Evolutionary conservation across 441 rosid species (phyloP).

Genomic region (Raphanus hybrid): DNA sequence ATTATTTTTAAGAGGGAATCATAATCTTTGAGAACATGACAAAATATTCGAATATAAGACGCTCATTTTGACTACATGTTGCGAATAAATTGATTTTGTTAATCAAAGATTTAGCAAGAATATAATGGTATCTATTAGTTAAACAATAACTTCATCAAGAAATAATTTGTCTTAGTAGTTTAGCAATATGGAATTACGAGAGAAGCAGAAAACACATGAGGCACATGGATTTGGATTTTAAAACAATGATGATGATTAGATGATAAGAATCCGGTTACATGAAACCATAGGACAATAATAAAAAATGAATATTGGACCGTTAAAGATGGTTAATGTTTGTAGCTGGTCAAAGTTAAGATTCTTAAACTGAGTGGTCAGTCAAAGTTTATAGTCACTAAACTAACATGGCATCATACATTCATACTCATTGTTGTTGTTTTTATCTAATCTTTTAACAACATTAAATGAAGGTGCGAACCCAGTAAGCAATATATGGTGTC

Average conservation of each 20-base stretch:
- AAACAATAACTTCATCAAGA: slow-evolving; percentile 20
- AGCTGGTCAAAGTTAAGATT: slow-evolving; percentile 36
- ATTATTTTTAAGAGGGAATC: slow-evolving; percentile 24
- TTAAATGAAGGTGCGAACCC: neutral
- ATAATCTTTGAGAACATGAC: slow-evolving; percentile 43
- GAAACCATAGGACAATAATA: slow-evolving; percentile 12
- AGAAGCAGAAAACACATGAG: slow-evolving; percentile 45
- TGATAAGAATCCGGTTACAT: slow-evolving; percentile 22
- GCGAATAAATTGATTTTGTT: slow-evolving; percentile 31
- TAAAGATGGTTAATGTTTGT: slow-evolving; percentile 39
- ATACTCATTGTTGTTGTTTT: slow-evolving; percentile 1
- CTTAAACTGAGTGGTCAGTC: slow-evolving; percentile 27
- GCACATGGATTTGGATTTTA: slow-evolving; percentile 40
- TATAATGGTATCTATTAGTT: slow-evolving; percentile 17
- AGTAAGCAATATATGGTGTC: too few species aligned
- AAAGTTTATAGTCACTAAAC: slow-evolving; percentile 31
- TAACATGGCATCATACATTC: slow-evolving; percentile 20
- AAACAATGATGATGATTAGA: neutral
- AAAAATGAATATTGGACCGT: slow-evolving; percentile 36
- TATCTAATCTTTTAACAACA: neutral
- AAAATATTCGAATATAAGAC: slow-evolving; percentile 35
- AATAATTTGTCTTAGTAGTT: slow-evolving; percentile 25
- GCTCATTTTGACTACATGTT: slow-evolving; percentile 42
- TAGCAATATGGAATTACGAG: slow-evolving; percentile 15
- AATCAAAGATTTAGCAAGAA: slow-evolving; percentile 34